These are phyloP conservation scores for Platanus orientalis DNA, from an alignment of 164 flowering plant genomes.

Conservation along the genomic window DNA sequence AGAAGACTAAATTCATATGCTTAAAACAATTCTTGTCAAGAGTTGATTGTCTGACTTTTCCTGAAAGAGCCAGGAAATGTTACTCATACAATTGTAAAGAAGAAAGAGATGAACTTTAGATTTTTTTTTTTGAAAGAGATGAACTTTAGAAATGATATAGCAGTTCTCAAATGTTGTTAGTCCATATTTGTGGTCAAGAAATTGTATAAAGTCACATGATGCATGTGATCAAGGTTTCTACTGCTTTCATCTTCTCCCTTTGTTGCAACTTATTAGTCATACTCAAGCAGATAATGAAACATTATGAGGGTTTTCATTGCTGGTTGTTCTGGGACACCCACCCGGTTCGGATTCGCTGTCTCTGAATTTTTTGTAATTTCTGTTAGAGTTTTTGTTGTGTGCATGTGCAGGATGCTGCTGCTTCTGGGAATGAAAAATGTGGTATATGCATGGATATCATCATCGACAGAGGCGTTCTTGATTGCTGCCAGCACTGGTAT, in stretches of 20 bases:
- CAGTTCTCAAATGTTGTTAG: not conserved
- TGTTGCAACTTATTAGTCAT: not conserved
- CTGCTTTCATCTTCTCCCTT: not conserved
- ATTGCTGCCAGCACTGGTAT: constrained; percentile 96
- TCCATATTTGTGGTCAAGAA: not conserved
- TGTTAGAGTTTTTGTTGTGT: no score
- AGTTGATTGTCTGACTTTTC: no score
- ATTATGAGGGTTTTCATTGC: not conserved
- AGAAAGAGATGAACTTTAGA: no score
- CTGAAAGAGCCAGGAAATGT: no score
- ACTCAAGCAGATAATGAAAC: not conserved
- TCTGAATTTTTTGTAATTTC: not conserved
- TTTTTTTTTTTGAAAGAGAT: no score
- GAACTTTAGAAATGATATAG: not conserved
- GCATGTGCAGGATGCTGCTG: constrained; percentile 35
- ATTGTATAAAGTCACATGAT: not conserved
- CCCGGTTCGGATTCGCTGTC: no score
- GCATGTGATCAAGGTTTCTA: not conserved
- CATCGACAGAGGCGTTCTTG: constrained; percentile 86
- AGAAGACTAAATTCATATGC: no score
- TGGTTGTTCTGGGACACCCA: no score
- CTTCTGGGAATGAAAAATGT: constrained; percentile 54
- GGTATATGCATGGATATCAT: constrained; percentile 88
- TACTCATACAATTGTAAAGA: no score
- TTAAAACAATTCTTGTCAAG: no score